These are phyloP conservation scores for Batkoa obscura DNA, from an alignment of 371 early-diverging fungal genomes.

Conservation along the genomic window DNA sequence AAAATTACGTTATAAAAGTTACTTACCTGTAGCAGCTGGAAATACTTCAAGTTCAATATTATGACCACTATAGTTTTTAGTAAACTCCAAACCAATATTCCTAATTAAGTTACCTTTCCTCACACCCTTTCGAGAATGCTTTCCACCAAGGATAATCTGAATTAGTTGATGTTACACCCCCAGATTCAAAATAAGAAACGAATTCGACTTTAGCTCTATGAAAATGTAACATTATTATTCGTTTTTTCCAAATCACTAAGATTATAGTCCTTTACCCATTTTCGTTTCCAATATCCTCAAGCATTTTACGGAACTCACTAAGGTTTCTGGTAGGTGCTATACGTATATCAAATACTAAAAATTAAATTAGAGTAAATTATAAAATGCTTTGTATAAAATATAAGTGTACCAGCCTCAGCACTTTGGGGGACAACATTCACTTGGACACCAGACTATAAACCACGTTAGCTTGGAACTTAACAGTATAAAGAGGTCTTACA, in stretches of 20 bases:
- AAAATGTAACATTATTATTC: not conserved
- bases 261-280: not conserved
- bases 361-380: not conserved
- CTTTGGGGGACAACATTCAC: constrained; percentile 46
- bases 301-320: constrained; percentile 21
- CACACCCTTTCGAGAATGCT: not conserved
- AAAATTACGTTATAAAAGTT: too few species aligned
- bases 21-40: constrained; percentile 30
- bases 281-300: constrained; percentile 13
- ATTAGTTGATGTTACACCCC: not conserved
- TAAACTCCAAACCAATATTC: not conserved
- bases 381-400: too few species aligned
- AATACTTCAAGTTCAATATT: constrained; percentile 44
- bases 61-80: constrained; percentile 8
- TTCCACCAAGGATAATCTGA: constrained; percentile 2
- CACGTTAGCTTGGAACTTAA: too few species aligned
- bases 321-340: constrained; percentile 39
- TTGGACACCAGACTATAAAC: constrained; percentile 23
- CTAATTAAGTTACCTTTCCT: not conserved
- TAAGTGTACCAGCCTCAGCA: constrained; percentile 20
- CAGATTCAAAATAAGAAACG: not conserved
- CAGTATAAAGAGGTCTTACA: too few species aligned
- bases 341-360: constrained; percentile 37
- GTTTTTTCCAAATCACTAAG: not conserved
- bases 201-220: not conserved